Evolutionary conservation across 2,329 filamentous ascomycete species (phyloP), one percentile per base, ranked within the genome.

Genomic region (Penicillium expansum): DNA sequence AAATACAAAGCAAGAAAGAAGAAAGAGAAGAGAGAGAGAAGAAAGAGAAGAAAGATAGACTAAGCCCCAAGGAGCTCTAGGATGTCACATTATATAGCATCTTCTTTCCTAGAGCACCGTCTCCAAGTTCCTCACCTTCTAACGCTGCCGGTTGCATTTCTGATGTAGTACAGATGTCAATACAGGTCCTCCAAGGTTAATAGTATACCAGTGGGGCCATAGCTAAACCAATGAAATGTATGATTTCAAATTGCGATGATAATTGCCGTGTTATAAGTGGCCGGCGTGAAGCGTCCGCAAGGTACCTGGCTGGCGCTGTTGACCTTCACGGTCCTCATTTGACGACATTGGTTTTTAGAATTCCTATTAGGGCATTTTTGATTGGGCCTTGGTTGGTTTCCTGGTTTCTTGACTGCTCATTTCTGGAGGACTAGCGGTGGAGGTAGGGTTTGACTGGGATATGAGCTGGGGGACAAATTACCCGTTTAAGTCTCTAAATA

Each of bases 111-210:
- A n/a, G 13, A 2, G 1, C 37, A 42, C 50, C 52, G 60, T 58
- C 64, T 62, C 63, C 64, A 67, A 67, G 64, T 67, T 67, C 64
- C 64, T 67, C 64, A 61, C 8, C 14, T 33, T 27, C 32, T 22
- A n/a, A 24, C 24, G 24, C 33, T 30, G 43, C 20, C 50, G 32
- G 37, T 57, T 32, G 49, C 50, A 37, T 49, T 55, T 52, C 39
- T 47, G 41, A 48, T 48, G 38, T 48, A n/a, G 54, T 56, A 62
- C 50, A 30, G 29, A 53, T 41, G 14, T 16, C 42, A 38, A 58
- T 62, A 59, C 58, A 48, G 13, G 38, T 29, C 48, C 33, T 27
- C 53, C 52, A 62, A 61, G 61, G 56, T 58, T 38, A n/a, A 29
- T 29, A 52, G 30, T 32, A 45, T 52, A 37, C 22, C 5, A 47